phyloP scores from a whole-genome alignment of 331 rosid genomes.

The Malus hybrid region DNA sequence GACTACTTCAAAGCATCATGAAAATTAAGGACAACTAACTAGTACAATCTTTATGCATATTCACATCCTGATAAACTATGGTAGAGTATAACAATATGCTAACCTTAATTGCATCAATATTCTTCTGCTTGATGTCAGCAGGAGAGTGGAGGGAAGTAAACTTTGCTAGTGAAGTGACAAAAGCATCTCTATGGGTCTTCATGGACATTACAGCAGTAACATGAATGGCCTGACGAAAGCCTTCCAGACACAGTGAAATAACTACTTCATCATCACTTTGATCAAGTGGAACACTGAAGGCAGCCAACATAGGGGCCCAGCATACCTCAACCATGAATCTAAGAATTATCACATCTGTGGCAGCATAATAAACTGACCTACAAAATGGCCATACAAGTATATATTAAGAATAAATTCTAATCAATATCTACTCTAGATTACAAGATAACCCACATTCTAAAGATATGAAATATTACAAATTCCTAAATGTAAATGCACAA shows the following conservation, averaged over 20 bases:
- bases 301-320: conserved; percentile 99
- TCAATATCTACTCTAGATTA: neutral
- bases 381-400: conserved; percentile 28
- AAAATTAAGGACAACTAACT: neutral
- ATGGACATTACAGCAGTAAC: conserved; percentile 94
- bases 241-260: conserved; percentile 84
- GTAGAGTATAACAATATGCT: conserved; percentile 22
- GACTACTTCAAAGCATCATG: neutral
- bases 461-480: neutral
- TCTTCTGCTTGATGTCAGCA: conserved; percentile 93
- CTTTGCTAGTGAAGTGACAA: conserved; percentile 95
- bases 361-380: conserved; percentile 97
- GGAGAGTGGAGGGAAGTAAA: conserved; percentile 97
- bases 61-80: conserved; percentile 8
- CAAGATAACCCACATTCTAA: neutral
- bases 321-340: conserved; percentile 97
- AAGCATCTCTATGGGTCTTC: conserved; percentile 99
- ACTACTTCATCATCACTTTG: conserved; percentile 92
- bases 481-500: neutral
- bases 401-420: conserved; percentile 1
- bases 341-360: conserved; percentile 87
- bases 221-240: conserved; percentile 88
- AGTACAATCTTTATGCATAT: neutral
- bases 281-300: conserved; percentile 98
- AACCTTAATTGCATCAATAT: conserved; percentile 94